Conservation (phyloP, 2,329 filamentous ascomycete genomes). For the Epichloe sp. region DNA sequence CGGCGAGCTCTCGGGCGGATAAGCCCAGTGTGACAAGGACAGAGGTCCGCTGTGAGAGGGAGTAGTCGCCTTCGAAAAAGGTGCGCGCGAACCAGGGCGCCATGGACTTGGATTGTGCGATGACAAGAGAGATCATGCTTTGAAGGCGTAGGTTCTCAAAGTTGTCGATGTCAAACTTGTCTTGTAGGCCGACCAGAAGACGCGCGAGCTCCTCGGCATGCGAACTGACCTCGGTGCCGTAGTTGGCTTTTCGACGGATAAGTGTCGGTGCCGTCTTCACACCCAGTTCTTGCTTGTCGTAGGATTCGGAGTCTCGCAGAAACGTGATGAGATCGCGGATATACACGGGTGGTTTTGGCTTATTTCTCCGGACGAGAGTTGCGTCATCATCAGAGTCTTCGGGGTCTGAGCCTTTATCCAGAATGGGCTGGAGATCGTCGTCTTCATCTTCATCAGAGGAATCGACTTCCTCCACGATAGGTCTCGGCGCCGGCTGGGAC, state of each 20-base stretch:
- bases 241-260: slow-evolving; percentile 77
- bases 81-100: slow-evolving; percentile 72
- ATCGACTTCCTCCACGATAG: slow-evolving; percentile 54
- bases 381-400: slow-evolving; percentile 92
- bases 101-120: slow-evolving; percentile 64
- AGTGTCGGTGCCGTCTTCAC: slow-evolving; percentile 63
- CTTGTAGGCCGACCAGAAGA: slow-evolving; percentile 65
- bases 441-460: slow-evolving; percentile 50
- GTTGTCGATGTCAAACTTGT: slow-evolving; percentile 68
- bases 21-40: slow-evolving; percentile 74
- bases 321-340: slow-evolving; percentile 72
- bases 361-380: slow-evolving; percentile 71
- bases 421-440: slow-evolving; percentile 24
- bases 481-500: slow-evolving; percentile 20
- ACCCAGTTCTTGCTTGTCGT: slow-evolving; percentile 72
- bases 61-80: slow-evolving; percentile 93
- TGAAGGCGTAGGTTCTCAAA: slow-evolving; percentile 68
- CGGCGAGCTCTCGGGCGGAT: slow-evolving; percentile 71
- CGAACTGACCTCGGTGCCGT: slow-evolving; percentile 76
- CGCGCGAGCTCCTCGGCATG: slow-evolving; percentile 72
- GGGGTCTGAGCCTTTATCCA: slow-evolving; percentile 75
- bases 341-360: slow-evolving; percentile 76
- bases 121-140: slow-evolving; percentile 67
- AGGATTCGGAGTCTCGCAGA: slow-evolving; percentile 68
- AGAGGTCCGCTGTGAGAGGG: slow-evolving; percentile 67